Evolutionary conservation across 2,329 filamentous ascomycete species (phyloP), one percentile per base, ranked within the genome.

Genomic region (Septoria petroselini): DNA sequence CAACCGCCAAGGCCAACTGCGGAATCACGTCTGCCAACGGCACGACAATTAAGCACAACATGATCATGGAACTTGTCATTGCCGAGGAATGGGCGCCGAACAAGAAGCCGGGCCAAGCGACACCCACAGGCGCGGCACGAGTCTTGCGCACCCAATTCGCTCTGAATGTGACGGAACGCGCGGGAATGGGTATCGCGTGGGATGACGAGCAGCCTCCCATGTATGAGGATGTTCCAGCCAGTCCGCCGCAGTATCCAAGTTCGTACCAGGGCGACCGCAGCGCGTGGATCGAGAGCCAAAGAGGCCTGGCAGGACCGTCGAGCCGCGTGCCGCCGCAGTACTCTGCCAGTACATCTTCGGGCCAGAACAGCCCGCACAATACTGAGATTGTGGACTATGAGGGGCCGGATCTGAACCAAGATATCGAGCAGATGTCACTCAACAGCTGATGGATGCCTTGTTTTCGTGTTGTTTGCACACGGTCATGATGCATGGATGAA

Each of bases 131-230:
- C 53, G 86, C 90, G 2, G 93, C 91, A 0, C 82, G 91, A 57
- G 91, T 97, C 44, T 76, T 98, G 53, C 81, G 91, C 58, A 96
- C 95, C 80, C 88, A 95, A 68, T 97, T 96, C 74, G 82, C 81
- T 62, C 77, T 93, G 45, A 76, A 83, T 50, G 78, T 97, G 48
- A 96, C 91, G 3, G 86, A 95, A 71, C 81, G 88, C 52, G 81
- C 81, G 15, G 91, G 91, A 14, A 80, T 95, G 66, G 91, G 91
- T 42, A 91, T 98, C 62, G 88, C 86, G 60, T 98, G 93, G 91
- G 91, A 97, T 61, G 91, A 96, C 71, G 91, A 98, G 74, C 84
- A 88, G 64, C 91, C 91, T 9, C 91, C 91, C 1, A 81, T 94
- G 59, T 98, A 98, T 71, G 86, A 93, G 70, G 89, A 97, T 65